Percentiles rank a stretch among this genome's conserved stretches.
Evolutionary conservation across 169 alveolate genomes (phyloP).

Genomic region (Prorocentrum cordatum): DNA sequence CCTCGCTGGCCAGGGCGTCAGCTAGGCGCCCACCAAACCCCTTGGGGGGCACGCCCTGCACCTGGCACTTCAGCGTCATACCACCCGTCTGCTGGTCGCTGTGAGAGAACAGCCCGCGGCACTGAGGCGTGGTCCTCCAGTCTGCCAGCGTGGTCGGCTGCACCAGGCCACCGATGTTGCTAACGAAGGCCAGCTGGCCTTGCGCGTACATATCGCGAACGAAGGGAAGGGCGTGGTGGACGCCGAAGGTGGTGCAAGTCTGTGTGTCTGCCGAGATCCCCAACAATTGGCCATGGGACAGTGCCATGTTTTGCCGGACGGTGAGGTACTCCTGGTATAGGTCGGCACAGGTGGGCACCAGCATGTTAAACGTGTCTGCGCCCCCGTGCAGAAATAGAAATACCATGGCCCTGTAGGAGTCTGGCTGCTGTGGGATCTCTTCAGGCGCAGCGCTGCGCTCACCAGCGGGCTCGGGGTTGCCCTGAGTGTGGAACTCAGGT

Average conservation of each 20-base stretch:
- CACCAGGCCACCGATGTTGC: conserved; percentile 13
- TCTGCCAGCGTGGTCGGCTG: background rate
- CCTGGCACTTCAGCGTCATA: no score
- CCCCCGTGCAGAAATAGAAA: conserved; percentile 20
- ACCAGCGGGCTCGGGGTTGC: no score
- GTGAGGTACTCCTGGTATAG: conserved; percentile 17
- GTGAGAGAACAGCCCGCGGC: no score
- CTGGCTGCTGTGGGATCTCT: no score
- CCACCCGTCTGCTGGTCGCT: no score
- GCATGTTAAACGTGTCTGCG: conserved; percentile 33
- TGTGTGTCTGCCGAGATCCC: background rate
- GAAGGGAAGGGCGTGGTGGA: background rate
- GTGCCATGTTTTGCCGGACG: background rate
- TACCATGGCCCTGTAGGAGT: conserved; percentile 9
- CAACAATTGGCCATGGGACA: background rate
- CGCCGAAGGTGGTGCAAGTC: background rate
- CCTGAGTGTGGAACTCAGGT: conserved; percentile 43
- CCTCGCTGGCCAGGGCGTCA: no score
- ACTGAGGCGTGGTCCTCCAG: no score
- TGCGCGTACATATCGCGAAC: background rate
- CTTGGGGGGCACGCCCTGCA: no score
- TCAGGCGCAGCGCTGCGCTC: no score
- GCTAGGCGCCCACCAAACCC: no score
- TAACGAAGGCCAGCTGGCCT: conserved; percentile 1
- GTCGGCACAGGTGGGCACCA: conserved; percentile 13